phyloP scores from a whole-genome alignment of 2,329 filamentous ascomycete species.

The Tolypocladium endophyticum region DNA sequence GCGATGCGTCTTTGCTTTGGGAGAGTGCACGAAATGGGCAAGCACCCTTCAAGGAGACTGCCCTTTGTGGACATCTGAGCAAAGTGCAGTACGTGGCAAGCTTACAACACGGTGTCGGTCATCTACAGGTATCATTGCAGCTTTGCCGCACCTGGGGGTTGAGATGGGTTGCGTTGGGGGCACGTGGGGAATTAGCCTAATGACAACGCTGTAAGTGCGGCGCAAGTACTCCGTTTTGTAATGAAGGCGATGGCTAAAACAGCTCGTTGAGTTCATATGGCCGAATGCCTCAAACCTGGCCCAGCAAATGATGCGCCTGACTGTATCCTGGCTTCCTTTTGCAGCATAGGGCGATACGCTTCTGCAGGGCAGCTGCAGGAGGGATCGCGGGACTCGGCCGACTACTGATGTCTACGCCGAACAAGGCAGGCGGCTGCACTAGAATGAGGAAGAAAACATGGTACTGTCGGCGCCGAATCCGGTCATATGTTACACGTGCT shows the following conservation, averaged over 20 bases:
- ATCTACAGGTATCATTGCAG: no score
- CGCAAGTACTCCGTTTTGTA: not conserved
- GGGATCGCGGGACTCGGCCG: not conserved
- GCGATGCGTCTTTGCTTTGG: not conserved
- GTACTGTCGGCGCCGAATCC: not conserved
- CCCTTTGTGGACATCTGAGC: no score
- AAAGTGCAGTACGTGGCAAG: no score
- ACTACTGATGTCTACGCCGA: not conserved
- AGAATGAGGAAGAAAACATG: not conserved
- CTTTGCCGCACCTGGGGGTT: not conserved
- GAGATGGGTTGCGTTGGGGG: not conserved
- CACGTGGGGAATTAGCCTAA: no score
- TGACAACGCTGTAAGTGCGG: not conserved
- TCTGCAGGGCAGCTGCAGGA: not conserved
- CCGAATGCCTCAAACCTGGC: not conserved
- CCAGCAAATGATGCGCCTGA: not conserved
- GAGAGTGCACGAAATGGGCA: not conserved
- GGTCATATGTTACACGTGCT: not conserved
- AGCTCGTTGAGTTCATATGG: not conserved
- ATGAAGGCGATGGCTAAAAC: not conserved
- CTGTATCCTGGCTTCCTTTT: not conserved
- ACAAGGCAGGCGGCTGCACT: not conserved
- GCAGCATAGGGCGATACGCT: not conserved
- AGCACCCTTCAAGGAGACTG: no score
- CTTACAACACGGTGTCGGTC: no score